These are phyloP conservation scores for Rosa persica DNA, from an alignment of 306 rosid species.

Conservation along the genomic window DNA sequence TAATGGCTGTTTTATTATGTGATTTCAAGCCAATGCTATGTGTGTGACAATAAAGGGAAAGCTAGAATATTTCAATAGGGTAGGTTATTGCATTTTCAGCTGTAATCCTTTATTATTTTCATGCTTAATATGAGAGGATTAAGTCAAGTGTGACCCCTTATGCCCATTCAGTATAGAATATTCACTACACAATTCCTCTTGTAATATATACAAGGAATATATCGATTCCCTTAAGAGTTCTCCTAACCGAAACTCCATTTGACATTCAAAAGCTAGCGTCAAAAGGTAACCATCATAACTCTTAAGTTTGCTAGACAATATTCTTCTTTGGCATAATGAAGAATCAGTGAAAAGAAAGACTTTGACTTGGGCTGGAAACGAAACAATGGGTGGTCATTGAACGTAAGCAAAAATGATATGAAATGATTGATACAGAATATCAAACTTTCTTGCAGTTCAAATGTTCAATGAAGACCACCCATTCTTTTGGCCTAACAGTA, in stretches of 20 bases:
- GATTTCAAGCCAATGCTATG: conserved; percentile 11
- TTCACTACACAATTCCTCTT: not conserved
- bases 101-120: not conserved
- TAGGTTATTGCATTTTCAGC: not conserved
- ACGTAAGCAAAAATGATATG: not conserved
- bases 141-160: not conserved
- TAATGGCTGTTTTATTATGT: conserved; percentile 74
- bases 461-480: conserved; percentile 13
- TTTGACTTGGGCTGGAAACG: not conserved
- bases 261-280: not conserved
- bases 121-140: not conserved
- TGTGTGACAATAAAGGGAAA: not conserved
- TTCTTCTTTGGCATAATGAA: not conserved
- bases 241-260: not conserved
- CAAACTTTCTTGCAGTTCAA: conserved; percentile 23
- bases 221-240: not conserved
- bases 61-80: not conserved
- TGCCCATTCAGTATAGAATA: not conserved
- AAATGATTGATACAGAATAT: conserved; percentile 8
- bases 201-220: not conserved
- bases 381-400: conserved; percentile 4
- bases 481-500: not conserved
- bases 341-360: not conserved
- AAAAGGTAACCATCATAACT: not conserved
- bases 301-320: not conserved